A percentile compares a stretch with the other conserved stretches of the same genome.
Evolutionary conservation across 306 rosid species (phyloP).

Genomic region (Adenanthera pavonina): DNA sequence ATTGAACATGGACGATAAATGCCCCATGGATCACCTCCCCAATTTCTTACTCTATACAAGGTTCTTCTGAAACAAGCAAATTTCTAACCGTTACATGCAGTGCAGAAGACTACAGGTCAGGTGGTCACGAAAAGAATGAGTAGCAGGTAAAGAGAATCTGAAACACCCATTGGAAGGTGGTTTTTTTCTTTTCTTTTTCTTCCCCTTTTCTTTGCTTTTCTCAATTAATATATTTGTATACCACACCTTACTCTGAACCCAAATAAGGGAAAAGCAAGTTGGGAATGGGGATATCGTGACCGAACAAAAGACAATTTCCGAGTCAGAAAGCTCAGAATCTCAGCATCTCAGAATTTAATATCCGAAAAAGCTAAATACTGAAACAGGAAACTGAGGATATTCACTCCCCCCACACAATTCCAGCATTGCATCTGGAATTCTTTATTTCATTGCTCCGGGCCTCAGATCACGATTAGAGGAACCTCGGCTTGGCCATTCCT

Average conservation of each 20-base stretch:
- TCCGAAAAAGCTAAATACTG: conserved; percentile 41
- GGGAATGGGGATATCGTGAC: conserved; percentile 40
- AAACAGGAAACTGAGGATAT: conserved; percentile 45
- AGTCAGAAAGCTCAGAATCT: conserved; percentile 76
- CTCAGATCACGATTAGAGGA: conserved; percentile 11
- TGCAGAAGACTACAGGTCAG: background rate
- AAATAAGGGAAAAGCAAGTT: conserved; percentile 38
- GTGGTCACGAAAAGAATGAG: conserved; percentile 38
- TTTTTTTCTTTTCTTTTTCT: background rate
- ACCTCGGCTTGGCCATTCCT: background rate
- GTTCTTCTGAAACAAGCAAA: conserved; percentile 31
- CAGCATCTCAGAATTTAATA: conserved; percentile 58
- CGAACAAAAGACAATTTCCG: conserved; percentile 65
- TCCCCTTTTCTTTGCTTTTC: background rate
- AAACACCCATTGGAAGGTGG: conserved; percentile 5
- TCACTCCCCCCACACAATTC: conserved; percentile 45
- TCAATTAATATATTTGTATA: background rate
- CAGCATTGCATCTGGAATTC: conserved; percentile 37
- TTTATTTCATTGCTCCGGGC: background rate
- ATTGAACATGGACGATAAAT: conserved; percentile 69
- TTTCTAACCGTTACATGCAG: conserved; percentile 3
- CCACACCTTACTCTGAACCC: conserved; percentile 9
- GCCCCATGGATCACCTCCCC: conserved; percentile 56
- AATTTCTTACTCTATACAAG: conserved; percentile 19
- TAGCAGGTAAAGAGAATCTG: conserved; percentile 33